Percentiles rank a stretch among this genome's conserved stretches.
Evolutionary conservation across 306 rosid genomes (phyloP).

Genomic region (Medicago truncatula): MtrunA17r5.0-ANR NC_053043.1:31252001-31252500

Average conservation of each 20-base stretch:
- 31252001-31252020: neutral
- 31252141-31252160: too few relatives aligned
- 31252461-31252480: neutral
- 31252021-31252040: neutral
- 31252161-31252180: neutral
- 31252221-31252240: neutral
- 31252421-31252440: too few relatives aligned
- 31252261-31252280: too few relatives aligned
- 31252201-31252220: neutral
- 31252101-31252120: neutral
- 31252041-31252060: neutral
- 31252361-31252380: neutral
- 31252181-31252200: neutral
- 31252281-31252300: neutral
- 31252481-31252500: neutral
- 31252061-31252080: neutral
- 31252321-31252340: neutral
- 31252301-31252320: neutral
- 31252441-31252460: neutral
- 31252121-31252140: too few relatives aligned
- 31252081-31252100: neutral
- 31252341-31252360: neutral
- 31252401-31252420: neutral
- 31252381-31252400: neutral
- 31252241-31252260: neutral